Evolutionary conservation across 2,329 filamentous ascomycete species (phyloP), one percentile per base, ranked within the genome.

Genomic region (Coniochaeta sp.): DNA sequence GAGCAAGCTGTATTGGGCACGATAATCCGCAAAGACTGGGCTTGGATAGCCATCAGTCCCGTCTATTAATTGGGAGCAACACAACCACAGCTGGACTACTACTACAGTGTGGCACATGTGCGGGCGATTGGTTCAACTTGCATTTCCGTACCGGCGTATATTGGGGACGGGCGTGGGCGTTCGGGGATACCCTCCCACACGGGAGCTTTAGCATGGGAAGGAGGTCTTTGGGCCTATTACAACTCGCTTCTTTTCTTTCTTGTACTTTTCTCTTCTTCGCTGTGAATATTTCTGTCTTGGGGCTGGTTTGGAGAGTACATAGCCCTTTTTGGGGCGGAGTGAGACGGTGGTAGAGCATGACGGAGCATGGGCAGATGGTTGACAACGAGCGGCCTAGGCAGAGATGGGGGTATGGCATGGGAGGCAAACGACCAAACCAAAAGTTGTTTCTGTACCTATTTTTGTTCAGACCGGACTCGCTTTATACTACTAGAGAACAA

Each of bases 241-340:
- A 42, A 42, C 38, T 42, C 38, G 38, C 30, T 48, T 45, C 49
- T 55, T 35, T 38, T 54, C 33, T 50, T 51, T 45, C 54, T 49
- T 50, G n/a, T n/a, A n/a, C 28, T 46, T 55, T 42, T 47, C 30
- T 52, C 50, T 51, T 40, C 18, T 35, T 30, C 24, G 32, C 48
- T 53, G 27, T 49, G 24, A 42, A 24, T 52, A 38, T 35, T 48
- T 51, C 30, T 16, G 26, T 45, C 53, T 18, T 53, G 27, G 38
- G n/a, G n/a, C n/a, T 14, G 38, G 38, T 20, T 35, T 38, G 33
- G 33, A 22, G 38, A 5, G n/a, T n/a, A 8, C 20, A 9, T 6
- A 42, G 7, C 4, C 20, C 35, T 42, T 49, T 35, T 35, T 51
- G 26, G 30, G 52, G 28, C 48, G 26, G 50, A n/a, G n/a, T n/a